Base-by-base conservation (phyloP, 2,329 filamentous ascomycete species). In the Ophiocordyceps australis region DNA sequence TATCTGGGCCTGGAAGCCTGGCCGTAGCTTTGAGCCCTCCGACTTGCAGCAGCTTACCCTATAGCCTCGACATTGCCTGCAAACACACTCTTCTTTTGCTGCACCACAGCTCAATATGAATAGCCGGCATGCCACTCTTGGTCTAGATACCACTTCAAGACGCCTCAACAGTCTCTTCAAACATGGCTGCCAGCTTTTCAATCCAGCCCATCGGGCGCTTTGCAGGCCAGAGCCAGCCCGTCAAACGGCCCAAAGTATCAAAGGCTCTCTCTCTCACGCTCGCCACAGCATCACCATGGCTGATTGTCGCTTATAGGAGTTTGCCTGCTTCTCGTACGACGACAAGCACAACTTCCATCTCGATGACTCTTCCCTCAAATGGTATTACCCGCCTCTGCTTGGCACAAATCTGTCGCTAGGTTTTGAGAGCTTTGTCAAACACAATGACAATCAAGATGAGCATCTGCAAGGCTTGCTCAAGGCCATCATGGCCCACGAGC, bases 271-370 rank as follows among this genome's bases (percentile, higher is more conserved):
- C n/a, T n/a, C n/a, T n/a, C n/a, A n/a, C n/a, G n/a, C n/a, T n/a
- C n/a, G n/a, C n/a, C n/a, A n/a, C n/a, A n/a, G n/a, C n/a, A n/a
- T n/a, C n/a, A n/a, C n/a, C n/a, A n/a, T n/a, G n/a, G n/a, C n/a
- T n/a, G n/a, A n/a, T n/a, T n/a, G n/a, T n/a, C n/a, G n/a, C 20
- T 19, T 19, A 3, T 20, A 86, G 75, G 89, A 98, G 57, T 79
- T 98, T 35, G 68, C 86, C 4, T 82, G 65, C 51, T 98, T 95
- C 53, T 95, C 86, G 7, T 95, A 89, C 50, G 81, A 95, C 46
- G 69, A 83, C 23, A 58, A 83, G 16, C 89, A 86, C 45, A 50
- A 68, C 28, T 83, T 83, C 41, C 73, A 61, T 25, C 65, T 76
- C 4, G 82, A 81, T 34, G 76, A 78, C 32, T 77, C 76, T 4